Evolutionary conservation across 1,284 basidiomycete genomes (phyloP).

Genomic region (Malassezia globosa): DNA sequence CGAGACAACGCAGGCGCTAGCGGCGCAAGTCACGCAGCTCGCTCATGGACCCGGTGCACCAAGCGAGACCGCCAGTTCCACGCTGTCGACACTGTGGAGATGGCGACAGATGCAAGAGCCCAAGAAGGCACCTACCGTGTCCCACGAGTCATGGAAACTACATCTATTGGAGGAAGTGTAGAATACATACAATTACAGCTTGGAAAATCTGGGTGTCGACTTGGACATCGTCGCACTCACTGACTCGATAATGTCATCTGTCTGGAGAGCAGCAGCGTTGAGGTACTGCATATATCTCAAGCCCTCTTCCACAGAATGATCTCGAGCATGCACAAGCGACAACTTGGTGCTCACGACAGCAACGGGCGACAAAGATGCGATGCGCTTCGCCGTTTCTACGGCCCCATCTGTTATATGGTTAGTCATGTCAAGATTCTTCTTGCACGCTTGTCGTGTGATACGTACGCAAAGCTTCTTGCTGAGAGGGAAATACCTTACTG

Average conservation of each 20-base stretch:
- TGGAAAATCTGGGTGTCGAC: conserved; percentile 41
- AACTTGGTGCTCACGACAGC: conserved; percentile 73
- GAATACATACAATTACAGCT: conserved; percentile 22
- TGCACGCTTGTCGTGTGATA: no score
- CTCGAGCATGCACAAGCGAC: conserved; percentile 60
- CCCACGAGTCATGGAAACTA: conserved; percentile 10
- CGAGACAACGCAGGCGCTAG: conserved; percentile 10
- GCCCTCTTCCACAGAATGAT: conserved; percentile 68
- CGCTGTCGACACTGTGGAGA: conserved; percentile 4
- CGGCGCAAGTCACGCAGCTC: conserved; percentile 5
- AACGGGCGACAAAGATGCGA: conserved; percentile 69
- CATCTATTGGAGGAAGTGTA: conserved; percentile 7
- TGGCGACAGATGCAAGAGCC: conserved; percentile 1
- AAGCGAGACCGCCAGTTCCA: background rate
- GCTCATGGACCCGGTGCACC: conserved; percentile 6
- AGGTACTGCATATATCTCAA: conserved; percentile 67
- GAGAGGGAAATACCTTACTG: conserved; percentile 62
- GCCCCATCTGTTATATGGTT: conserved; percentile 56
- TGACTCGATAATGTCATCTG: conserved; percentile 53
- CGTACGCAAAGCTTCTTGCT: conserved; percentile 51
- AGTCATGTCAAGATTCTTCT: background rate
- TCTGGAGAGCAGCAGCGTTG: conserved; percentile 64
- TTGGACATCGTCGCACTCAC: conserved; percentile 50
- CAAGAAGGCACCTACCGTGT: background rate
- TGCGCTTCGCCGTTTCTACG: conserved; percentile 57